Evolutionary conservation across 805 yeast genomes (phyloP).

Genomic region (Debaryomyces prosopidis): DNA sequence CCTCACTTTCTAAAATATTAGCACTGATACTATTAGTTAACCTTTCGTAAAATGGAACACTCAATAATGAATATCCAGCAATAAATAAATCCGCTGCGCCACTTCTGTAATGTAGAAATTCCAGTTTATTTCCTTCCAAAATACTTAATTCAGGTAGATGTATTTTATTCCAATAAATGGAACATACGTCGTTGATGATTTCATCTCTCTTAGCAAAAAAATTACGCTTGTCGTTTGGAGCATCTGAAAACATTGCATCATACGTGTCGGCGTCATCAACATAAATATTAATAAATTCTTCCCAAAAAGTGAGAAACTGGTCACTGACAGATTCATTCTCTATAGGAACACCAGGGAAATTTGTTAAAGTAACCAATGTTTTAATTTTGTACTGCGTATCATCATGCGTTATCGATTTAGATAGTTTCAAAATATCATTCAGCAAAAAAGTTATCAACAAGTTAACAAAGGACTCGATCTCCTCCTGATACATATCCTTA

Average conservation of each 20-base stretch:
- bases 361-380: slow-evolving; percentile 53
- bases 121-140: slow-evolving; percentile 41
- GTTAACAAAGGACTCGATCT: slow-evolving; percentile 43
- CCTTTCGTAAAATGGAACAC: slow-evolving; percentile 47
- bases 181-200: slow-evolving; percentile 53
- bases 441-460: slow-evolving; percentile 49
- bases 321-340: slow-evolving; percentile 56
- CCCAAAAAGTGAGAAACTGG: slow-evolving; percentile 66
- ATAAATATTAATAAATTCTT: slow-evolving; percentile 59
- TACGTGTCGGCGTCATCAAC: slow-evolving; percentile 46
- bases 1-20: slow-evolving; percentile 13
- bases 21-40: slow-evolving; percentile 37
- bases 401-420: slow-evolving; percentile 37
- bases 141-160: slow-evolving; percentile 42
- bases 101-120: slow-evolving; percentile 66
- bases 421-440: slow-evolving; percentile 43
- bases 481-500: slow-evolving; percentile 28
- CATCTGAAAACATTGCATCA: slow-evolving; percentile 15
- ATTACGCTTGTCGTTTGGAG: slow-evolving; percentile 11
- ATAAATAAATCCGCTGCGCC: slow-evolving; percentile 81
- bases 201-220: slow-evolving; percentile 19
- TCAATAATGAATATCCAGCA: slow-evolving; percentile 64
- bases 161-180: slow-evolving; percentile 68
- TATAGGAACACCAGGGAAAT: slow-evolving; percentile 57
- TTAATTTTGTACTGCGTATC: slow-evolving; percentile 43